A percentile compares a stretch with the other conserved stretches of the same genome.
phyloP scores from a whole-genome alignment of 345 rosid genomes.

The Boechera retrofracta region DNA sequence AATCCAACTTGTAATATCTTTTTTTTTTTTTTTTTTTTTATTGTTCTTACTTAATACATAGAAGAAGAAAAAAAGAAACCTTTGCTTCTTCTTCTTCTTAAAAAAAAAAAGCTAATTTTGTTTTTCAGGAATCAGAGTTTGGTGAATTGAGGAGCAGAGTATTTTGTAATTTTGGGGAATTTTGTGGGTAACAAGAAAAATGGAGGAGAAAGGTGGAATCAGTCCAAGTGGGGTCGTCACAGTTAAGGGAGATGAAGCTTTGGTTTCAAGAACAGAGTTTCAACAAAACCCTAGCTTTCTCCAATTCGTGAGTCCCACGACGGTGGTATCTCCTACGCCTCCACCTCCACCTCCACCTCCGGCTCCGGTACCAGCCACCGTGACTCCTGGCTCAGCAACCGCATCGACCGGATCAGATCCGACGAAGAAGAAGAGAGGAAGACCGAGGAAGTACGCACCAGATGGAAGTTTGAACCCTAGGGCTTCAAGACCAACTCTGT shows the following conservation, averaged over 20 bases:
- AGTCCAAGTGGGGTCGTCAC: constrained; percentile 52
- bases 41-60: constrained; percentile 23
- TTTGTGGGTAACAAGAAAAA: constrained; percentile 42
- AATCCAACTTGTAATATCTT: constrained; percentile 14
- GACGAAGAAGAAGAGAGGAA: constrained; percentile 87
- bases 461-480: constrained; percentile 61
- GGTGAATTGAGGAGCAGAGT: constrained; percentile 10
- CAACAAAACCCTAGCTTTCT: constrained; percentile 51
- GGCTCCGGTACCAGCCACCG: constrained; percentile 17
- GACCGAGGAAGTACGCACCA: constrained; percentile 84
- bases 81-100: constrained; percentile 34
- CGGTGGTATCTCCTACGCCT: constrained; percentile 36
- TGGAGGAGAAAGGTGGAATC: constrained; percentile 70
- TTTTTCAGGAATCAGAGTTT: background rate
- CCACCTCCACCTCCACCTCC: background rate
- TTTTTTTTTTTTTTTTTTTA: background rate
- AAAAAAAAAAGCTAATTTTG: background rate
- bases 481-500: constrained; percentile 53
- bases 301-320: constrained; percentile 40
- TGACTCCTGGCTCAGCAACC: constrained; percentile 33
- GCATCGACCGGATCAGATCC: constrained; percentile 42
- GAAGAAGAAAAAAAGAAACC: background rate
- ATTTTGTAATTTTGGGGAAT: constrained; percentile 11
- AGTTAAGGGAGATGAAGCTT: constrained; percentile 58
- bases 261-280: constrained; percentile 62